Evolutionary conservation across 2,329 filamentous ascomycete genomes (phyloP), one percentile per base, ranked within the genome.

Genomic region (Trichophaea hybrida): DNA sequence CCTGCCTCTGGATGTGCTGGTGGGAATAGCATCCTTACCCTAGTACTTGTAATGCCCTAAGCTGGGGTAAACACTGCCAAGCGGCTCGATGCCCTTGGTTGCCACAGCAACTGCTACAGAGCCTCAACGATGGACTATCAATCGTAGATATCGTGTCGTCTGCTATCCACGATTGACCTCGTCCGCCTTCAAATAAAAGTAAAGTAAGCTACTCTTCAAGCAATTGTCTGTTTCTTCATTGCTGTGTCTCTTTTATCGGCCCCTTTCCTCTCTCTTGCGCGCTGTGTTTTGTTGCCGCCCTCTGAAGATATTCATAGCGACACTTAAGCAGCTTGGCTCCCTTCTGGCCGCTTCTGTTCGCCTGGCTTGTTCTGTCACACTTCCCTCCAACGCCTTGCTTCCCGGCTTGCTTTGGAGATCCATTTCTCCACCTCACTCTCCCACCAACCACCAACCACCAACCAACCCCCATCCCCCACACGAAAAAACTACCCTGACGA

Each of bases 391-490:
- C 40, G n/a, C 10, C 40, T 13, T 12, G 10, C 15, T 33, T 35
- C 48, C 13, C 55, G 38, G 48, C 24, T 24, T 34, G 40, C 58
- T 55, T 40, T 56, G 24, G 57, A 13, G 24, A 24, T 24, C 24
- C 24, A 3, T 24, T 24, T 24, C 24, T 24, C 24, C 24, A 24
- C 24, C 24, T 24, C 24, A 24, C 24, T 24, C 35, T 40, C 55
- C 43, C 37, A 50, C 50, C 49, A 53, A 50, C 50, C 55, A 50
- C 50, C 49, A 53, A 50, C 50, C 55, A 49, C 57, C 46, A 13
- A 46, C 40, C 40, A n/a, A 46, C 38, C 10, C 38, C 10, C 40
- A 13, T 46, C n/a, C 40, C 40, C 40, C 24, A 17, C 40, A 24
- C 24, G 24, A 24, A 24, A 24, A 24, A 24, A 24, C 40, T 53